phyloP scores from a whole-genome alignment of 768 basidiomycete genomes.

The Leccinum disarticulatum region DNA sequence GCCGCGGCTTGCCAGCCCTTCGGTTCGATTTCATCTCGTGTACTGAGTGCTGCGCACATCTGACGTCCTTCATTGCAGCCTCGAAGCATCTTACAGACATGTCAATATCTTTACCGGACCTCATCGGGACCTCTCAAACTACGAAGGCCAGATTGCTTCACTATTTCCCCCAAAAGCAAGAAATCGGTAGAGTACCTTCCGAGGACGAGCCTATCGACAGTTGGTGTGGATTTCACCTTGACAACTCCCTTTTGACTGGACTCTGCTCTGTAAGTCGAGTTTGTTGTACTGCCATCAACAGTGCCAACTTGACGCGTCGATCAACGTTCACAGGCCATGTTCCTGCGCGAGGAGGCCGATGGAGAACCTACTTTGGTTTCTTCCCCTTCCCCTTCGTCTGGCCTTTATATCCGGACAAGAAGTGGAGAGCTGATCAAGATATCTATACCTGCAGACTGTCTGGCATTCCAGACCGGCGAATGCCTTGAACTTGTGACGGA shows the following conservation, averaged over 20 bases:
- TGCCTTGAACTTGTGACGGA: slow-evolving; percentile 88
- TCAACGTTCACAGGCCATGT: slow-evolving; percentile 66
- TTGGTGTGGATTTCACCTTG: slow-evolving; percentile 95
- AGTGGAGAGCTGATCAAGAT: slow-evolving; percentile 79
- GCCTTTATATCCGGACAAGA: slow-evolving; percentile 89
- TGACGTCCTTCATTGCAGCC: slow-evolving; percentile 39
- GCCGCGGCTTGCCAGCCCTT: slow-evolving; percentile 91
- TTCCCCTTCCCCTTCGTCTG: slow-evolving; percentile 74
- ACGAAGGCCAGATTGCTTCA: slow-evolving; percentile 94
- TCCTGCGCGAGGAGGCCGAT: slow-evolving; percentile 52
- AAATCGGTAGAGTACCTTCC: slow-evolving; percentile 27
- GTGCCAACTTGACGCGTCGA: slow-evolving; percentile 5
- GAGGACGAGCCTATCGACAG: slow-evolving; percentile 75
- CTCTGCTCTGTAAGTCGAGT: slow-evolving; percentile 71
- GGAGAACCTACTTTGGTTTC: slow-evolving; percentile 49
- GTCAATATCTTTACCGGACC: slow-evolving; percentile 62
- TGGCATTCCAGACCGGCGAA: slow-evolving; percentile 98
- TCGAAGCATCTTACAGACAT: slow-evolving; percentile 61
- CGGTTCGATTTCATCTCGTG: slow-evolving; percentile 45
- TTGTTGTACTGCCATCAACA: not conserved
- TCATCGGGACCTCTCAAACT: slow-evolving; percentile 78
- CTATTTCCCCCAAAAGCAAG: slow-evolving; percentile 78
- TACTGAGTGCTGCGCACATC: not conserved
- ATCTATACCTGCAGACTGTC: slow-evolving; percentile 76
- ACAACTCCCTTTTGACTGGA: slow-evolving; percentile 89